These are phyloP conservation scores for Diplodia corticola DNA, from an alignment of 2,329 filamentous ascomycete genomes.

Conservation along the genomic window DNA sequence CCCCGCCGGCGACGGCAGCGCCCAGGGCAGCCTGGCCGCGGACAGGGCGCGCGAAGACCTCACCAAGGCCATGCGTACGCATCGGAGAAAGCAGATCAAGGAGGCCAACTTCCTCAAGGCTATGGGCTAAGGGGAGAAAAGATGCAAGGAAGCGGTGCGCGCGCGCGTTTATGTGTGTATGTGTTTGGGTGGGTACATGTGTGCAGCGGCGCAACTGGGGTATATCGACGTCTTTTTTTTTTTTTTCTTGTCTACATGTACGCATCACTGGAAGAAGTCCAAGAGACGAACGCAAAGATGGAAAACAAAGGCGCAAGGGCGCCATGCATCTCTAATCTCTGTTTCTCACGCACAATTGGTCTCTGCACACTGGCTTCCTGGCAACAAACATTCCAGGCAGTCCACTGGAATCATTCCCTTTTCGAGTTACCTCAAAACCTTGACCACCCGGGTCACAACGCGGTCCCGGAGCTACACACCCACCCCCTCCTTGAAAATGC, in stretches of 20 bases:
- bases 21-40: slow-evolving; percentile 49
- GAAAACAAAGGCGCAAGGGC: slow-evolving; percentile 2
- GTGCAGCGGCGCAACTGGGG: not conserved
- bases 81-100: slow-evolving; percentile 76
- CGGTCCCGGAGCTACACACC: not conserved
- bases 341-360: not conserved
- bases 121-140: slow-evolving; percentile 52
- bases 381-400: not conserved
- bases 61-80: slow-evolving; percentile 70
- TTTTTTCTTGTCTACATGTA: not conserved
- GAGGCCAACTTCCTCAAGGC: slow-evolving; percentile 82
- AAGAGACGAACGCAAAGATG: not conserved
- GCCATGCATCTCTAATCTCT: not conserved
- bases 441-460: not conserved
- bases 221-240: not conserved
- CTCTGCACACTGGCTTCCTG: not conserved
- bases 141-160: no score
- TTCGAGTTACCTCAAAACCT: not conserved
- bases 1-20: slow-evolving; percentile 53
- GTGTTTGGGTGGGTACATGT: no score
- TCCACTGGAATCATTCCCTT: not conserved
- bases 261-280: not conserved
- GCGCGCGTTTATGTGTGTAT: no score
- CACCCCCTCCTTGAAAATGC: not conserved
- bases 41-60: slow-evolving; percentile 60